Percentiles rank a stretch among this genome's conserved stretches.
Evolutionary conservation across 352 stramenopile genomes (phyloP).

Genomic region (Globisporangium cystogenes): DNA sequence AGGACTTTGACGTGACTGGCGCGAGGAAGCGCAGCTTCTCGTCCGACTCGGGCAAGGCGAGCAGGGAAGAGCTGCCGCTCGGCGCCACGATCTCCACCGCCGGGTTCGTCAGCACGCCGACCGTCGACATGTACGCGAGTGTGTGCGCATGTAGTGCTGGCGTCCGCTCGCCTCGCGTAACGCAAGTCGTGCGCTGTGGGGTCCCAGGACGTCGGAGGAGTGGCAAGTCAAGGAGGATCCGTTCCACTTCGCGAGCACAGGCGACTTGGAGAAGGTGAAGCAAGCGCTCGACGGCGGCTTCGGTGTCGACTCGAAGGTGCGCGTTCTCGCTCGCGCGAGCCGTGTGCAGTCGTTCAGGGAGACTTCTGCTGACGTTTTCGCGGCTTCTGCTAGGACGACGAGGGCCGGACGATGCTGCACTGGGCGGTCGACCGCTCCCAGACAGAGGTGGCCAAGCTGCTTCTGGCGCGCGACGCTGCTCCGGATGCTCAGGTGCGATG

Average conservation of each 20-base stretch:
- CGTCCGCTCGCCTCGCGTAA: too few relatives aligned
- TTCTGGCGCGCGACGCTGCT: slow-evolving; percentile 46
- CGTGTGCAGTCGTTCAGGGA: too few relatives aligned
- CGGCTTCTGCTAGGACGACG: slow-evolving; percentile 32
- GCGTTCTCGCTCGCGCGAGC: too few relatives aligned
- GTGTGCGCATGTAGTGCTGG: too few relatives aligned
- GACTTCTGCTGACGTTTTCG: too few relatives aligned
- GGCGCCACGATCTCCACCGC: slow-evolving; percentile 40
- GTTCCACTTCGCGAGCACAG: slow-evolving; percentile 72
- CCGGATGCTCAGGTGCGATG: slow-evolving; percentile 48
- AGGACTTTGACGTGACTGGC: slow-evolving; percentile 51
- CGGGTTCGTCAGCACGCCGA: slow-evolving; percentile 51
- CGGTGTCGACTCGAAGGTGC: slow-evolving; percentile 41
- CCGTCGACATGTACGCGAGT: slow-evolving; percentile 72
- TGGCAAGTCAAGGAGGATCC: slow-evolving; percentile 68
- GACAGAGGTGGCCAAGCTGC: slow-evolving; percentile 34
- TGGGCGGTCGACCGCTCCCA: slow-evolving; percentile 75
- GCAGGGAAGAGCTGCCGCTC: slow-evolving; percentile 25
- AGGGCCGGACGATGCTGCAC: slow-evolving; percentile 78
- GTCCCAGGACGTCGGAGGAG: slow-evolving; percentile 57
- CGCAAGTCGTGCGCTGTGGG: background rate
- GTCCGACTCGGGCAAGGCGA: slow-evolving; percentile 15
- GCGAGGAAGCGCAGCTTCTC: slow-evolving; percentile 18
- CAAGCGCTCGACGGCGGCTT: slow-evolving; percentile 30
- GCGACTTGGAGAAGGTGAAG: slow-evolving; percentile 47